phyloP scores from a whole-genome alignment of 2,329 filamentous ascomycete species.

The Fusarium mexicanum region DNA sequence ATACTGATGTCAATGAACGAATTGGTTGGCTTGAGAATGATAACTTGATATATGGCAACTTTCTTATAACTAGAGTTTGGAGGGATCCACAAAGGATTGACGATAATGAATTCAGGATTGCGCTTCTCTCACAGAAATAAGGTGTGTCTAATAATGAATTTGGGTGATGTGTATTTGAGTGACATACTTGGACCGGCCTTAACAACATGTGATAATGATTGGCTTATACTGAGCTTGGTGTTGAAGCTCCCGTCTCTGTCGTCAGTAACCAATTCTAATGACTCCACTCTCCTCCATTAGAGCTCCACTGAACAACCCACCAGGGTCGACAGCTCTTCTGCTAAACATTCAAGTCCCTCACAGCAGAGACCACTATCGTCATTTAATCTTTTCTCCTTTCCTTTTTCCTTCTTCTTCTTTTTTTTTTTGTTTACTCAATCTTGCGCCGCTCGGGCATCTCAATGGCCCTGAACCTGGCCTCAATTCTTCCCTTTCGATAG shows the following conservation, averaged over 20 bases:
- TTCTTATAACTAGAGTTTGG: slow-evolving; percentile 24
- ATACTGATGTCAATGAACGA: slow-evolving; percentile 40
- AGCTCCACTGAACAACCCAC: slow-evolving; percentile 41
- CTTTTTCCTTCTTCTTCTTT: background rate
- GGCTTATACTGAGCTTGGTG: background rate
- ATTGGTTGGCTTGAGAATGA: slow-evolving; percentile 32
- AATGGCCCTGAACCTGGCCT: slow-evolving; percentile 41
- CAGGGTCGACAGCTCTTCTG: slow-evolving; percentile 25
- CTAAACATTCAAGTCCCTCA: slow-evolving; percentile 30
- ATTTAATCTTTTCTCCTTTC: background rate
- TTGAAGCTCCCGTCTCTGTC: slow-evolving; percentile 6
- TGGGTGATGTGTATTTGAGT: background rate
- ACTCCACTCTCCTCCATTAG: slow-evolving; percentile 20
- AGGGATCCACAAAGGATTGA: slow-evolving; percentile 22
- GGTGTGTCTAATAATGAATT: background rate
- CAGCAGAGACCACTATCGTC: slow-evolving; percentile 28
- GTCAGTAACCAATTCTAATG: background rate
- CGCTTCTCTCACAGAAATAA: background rate
- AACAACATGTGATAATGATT: background rate
- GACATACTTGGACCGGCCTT: background rate
- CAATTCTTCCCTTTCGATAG: slow-evolving; percentile 21
- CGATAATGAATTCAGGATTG: slow-evolving; percentile 23
- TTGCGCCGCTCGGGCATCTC: slow-evolving; percentile 25
- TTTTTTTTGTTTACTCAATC: slow-evolving; percentile 17
- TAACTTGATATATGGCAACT: slow-evolving; percentile 17